A percentile compares a stretch with the other conserved stretches of the same genome.
These are phyloP conservation scores for Brasilioporus rufonigricans DNA, from an alignment of 768 basidiomycete genomes.

Conservation along the genomic window DNA sequence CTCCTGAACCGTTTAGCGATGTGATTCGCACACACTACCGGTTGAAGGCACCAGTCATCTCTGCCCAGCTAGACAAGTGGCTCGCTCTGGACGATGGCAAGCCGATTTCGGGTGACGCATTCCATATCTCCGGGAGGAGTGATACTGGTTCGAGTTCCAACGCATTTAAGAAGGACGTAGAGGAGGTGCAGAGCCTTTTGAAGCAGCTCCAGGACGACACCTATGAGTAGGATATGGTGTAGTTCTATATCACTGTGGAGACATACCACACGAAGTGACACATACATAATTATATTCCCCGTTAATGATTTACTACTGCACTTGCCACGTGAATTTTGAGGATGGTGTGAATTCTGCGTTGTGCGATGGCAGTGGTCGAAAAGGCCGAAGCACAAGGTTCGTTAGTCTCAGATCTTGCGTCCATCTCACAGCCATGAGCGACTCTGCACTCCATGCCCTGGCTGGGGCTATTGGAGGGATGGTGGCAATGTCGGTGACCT, in stretches of 20 bases:
- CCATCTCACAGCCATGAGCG: slow-evolving; percentile 45
- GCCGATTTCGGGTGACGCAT: slow-evolving; percentile 54
- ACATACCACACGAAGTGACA: background rate
- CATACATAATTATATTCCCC: too few relatives aligned
- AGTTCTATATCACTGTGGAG: background rate
- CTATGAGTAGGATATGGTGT: slow-evolving; percentile 12
- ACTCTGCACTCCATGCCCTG: slow-evolving; percentile 82
- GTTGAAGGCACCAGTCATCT: slow-evolving; percentile 71
- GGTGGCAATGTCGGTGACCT: slow-evolving; percentile 85
- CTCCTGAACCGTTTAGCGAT: slow-evolving; percentile 83
- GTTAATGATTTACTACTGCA: background rate
- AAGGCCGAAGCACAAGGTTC: background rate
- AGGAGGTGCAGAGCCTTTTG: slow-evolving; percentile 64
- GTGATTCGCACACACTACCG: slow-evolving; percentile 90
- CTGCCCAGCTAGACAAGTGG: slow-evolving; percentile 78
- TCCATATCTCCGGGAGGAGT: slow-evolving; percentile 34
- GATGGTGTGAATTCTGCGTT: background rate
- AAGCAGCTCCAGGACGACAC: slow-evolving; percentile 39
- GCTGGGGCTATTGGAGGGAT: slow-evolving; percentile 92
- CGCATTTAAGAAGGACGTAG: slow-evolving; percentile 66
- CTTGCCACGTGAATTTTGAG: background rate
- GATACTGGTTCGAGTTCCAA: slow-evolving; percentile 49
- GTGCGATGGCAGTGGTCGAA: background rate
- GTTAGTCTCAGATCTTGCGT: background rate
- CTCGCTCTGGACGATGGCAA: slow-evolving; percentile 71